Base-by-base conservation (phyloP, 2,329 filamentous ascomycete species). In the Fusarium udum region DNA sequence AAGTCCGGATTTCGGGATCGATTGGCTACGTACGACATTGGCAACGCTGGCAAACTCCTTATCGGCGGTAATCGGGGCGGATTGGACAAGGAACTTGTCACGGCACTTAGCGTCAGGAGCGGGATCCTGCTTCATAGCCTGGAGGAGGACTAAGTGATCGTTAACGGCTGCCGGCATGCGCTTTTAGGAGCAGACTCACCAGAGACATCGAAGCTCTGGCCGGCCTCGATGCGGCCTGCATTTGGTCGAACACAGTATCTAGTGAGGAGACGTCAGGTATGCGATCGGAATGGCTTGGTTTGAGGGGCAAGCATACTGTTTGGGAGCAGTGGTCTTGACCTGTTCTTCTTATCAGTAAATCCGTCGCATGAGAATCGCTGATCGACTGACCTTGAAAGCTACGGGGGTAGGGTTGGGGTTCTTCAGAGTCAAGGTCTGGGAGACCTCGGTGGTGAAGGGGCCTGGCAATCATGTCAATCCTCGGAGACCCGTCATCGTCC, bases 301-400 rank as follows among this genome's bases (percentile, higher is more conserved):
- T 43, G 69, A 77, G 62, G 69, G 69, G 75, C 64, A 68, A 52
- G 55, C 67, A 72, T 93, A 99, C 95, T 98, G 96, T 86, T 98
- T 98, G 39, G 96, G 96, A 56, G 96, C 96, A 72, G 96, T 99
- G 55, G 96, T 99, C 91, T 99, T 99, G 84, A 99, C 96, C 95
- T 97, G 78, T 20, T 18, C 42, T 46, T 43, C n/a, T 48, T 48
- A 62, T 78, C 39, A 79, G 72, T 58, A 70, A 57, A 31, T 31
- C 26, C 18, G 40, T 64, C 24, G 62, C 59, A 64, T 52, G 6
- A 22, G 20, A 12, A n/a, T n/a, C 26, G n/a, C 55, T 20, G 55
- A 22, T 15, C 28, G 39, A 66, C 85, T 71, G 86, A 92, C 90
- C 89, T 93, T 93, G 86, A 93, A 93, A 43, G 90, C 91, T 73